Conservation (phyloP, 108 stramenopile species). For the Cyclotella cryptica region DNA sequence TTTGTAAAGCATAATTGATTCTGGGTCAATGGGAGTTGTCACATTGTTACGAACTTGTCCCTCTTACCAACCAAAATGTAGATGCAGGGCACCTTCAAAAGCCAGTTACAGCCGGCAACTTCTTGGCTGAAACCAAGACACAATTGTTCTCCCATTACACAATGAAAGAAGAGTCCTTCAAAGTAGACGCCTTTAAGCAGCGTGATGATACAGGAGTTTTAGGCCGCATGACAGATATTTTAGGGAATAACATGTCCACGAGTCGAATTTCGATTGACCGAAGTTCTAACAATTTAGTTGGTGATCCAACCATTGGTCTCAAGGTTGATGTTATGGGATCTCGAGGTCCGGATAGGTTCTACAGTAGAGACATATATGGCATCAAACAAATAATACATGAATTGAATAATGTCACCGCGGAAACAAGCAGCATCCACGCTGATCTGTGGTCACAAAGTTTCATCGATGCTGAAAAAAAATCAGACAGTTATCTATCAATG, state of each 20-base stretch:
- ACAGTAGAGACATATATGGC: neutral
- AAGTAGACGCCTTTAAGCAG: constrained; percentile 45
- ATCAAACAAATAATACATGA: constrained; percentile 10
- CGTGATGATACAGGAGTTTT: constrained; percentile 36
- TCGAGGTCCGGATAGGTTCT: constrained; percentile 26
- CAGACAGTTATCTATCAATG: constrained; percentile 1
- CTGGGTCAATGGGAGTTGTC: neutral
- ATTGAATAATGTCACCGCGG: constrained; percentile 20
- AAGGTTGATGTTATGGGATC: constrained; percentile 21
- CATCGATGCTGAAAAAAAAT: constrained; percentile 21
- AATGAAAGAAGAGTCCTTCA: constrained; percentile 41
- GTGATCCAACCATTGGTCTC: constrained; percentile 24
- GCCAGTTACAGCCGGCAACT: constrained; percentile 27
- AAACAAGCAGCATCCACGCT: constrained; percentile 28
- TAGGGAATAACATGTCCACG: constrained; percentile 19
- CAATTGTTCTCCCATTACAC: constrained; percentile 40
- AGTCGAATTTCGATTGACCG: constrained; percentile 18
- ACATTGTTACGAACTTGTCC: neutral
- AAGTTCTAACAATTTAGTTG: constrained; percentile 13
- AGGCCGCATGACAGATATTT: constrained; percentile 49
- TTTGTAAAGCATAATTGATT: neutral
- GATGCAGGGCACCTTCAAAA: constrained; percentile 21
- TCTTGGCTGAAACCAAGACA: constrained; percentile 28
- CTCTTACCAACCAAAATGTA: neutral
- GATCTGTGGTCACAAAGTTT: constrained; percentile 38